Evolutionary conservation across 768 basidiomycete species (phyloP), one percentile per base, ranked within the genome.

Genomic region (Lactarius vividus): DNA sequence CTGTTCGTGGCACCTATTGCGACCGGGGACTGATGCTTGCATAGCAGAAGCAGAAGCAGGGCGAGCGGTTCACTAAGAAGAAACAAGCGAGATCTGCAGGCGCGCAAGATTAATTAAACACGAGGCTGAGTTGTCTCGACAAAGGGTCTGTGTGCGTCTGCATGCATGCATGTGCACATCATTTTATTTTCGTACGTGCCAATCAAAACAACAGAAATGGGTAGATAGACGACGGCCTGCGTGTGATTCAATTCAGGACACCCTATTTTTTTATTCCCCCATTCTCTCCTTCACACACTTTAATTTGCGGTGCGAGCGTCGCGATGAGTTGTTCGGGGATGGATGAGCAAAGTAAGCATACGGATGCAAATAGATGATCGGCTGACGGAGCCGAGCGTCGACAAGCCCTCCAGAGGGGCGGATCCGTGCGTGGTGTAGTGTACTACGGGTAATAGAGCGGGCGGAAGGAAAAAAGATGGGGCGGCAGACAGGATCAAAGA

Each of bases 51-150:
- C 35, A 37, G 35, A 33, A 16, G 53, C 23, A 29, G 5, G 26
- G 35, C 11, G 5, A n/a, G n/a, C n/a, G n/a, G n/a, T 39, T 16
- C 0, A 7, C 40, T 42, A 37, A 20, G 31, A n/a, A 6, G 7
- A 20, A 20, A 26, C 10, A 62, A 52, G 65, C 55, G 65, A 66
- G 65, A 66, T 66, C 60, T 26, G 39, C 49, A 28, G 2, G 54
- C 31, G 54, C 31, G 33, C 10, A 15, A 62, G 65, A 66, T 66
- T 62, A 62, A 66, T 66, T 66, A 54, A 61, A 62, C 60, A 66
- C 46, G 65, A 66, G 65, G 65, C 59, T n/a, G 55, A 13, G 28
- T 23, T 26, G 49, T 28, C 54, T 18, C 54, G 54, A 33, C 55
- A 16, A 35, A 26, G 29, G 33, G 57, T 11, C 23, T 20, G n/a